Evolutionary conservation across 2,329 filamentous ascomycete genomes (phyloP).

Genomic region (Aspergillus sp.): DNA sequence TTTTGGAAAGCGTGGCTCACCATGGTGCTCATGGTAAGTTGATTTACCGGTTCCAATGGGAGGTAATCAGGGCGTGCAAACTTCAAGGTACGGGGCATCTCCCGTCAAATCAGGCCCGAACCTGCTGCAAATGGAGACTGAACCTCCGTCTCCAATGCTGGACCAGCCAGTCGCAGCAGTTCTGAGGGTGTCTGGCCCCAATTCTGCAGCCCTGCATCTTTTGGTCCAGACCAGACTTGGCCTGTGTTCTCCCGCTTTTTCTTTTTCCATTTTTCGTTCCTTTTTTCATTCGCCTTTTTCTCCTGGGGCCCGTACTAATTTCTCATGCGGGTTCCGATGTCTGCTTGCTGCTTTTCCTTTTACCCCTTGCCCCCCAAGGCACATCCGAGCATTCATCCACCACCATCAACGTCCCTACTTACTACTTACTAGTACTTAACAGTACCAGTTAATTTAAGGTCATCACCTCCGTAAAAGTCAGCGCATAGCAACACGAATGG

Average conservation of each 20-base stretch:
- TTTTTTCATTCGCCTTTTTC: background rate
- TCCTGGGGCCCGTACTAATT: background rate
- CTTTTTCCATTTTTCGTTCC: conserved; percentile 9
- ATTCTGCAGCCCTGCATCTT: conserved; percentile 23
- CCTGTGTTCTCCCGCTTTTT: background rate
- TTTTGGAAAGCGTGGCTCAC: no score
- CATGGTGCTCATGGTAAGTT: no score
- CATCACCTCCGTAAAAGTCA: background rate
- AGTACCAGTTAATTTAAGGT: background rate
- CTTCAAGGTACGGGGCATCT: background rate
- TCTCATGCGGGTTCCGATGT: background rate
- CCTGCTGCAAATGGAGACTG: background rate
- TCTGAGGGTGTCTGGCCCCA: conserved; percentile 2
- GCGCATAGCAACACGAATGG: background rate
- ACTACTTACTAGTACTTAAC: background rate
- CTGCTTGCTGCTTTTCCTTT: background rate
- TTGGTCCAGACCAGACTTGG: conserved; percentile 21
- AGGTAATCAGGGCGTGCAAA: background rate
- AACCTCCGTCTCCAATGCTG: background rate
- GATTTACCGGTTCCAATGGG: no score
- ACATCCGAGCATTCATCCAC: background rate
- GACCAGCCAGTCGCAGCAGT: background rate
- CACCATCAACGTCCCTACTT: background rate
- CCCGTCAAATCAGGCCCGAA: background rate
- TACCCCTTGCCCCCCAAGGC: conserved; percentile 9